Evolutionary conservation across 441 rosid genomes (phyloP), one percentile per base, ranked within the genome.

Genomic region (Populus trichocarpa): DNA sequence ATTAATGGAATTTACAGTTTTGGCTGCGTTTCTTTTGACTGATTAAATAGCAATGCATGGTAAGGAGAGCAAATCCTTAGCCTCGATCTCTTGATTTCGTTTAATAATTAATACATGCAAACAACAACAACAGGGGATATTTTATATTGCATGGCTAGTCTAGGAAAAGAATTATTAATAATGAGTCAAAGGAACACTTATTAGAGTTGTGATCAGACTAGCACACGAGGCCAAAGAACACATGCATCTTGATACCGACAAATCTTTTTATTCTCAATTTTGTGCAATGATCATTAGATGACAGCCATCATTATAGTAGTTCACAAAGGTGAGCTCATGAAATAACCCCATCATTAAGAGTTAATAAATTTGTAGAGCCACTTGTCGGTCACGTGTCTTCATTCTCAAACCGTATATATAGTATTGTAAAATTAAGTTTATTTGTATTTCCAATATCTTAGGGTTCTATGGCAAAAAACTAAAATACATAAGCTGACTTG

Each of bases 211-310:
- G 88, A 88, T 73, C 83, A 71, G 83, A 84, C 67, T 30, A 84
- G 88, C 85, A 89, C 87, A 89, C 90, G 84, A 88, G 86, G 88
- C 81, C 83, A 81, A 81, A 82, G 67, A 65, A 79, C 63, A 72
- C 72, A 80, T 75, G 81, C 66, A 67, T 67, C 67, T 59, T 6
- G 36, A 72, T 18, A 46, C 22, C 61, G 61, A 53, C 61, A 53
- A 53, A 53, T 53, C 22, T 18, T 53, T 53, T 53, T 6, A 18
- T 14, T 53, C 61, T 53, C 61, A 53, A 53, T 53, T 53, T 53
- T 53, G 61, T 53, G 61, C 61, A 53, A 53, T 53, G 61, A 53
- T 53, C 61, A 84, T 82, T 78, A 73, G 72, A 50, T 42, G 83
- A 72, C 82, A 82, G 28, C 72, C 77, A 73, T 76, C 77, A 85